A percentile compares a stretch with the other conserved stretches of the same genome.
These are phyloP conservation scores for Leptographium radiaticola DNA, from an alignment of 2,329 filamentous ascomycete genomes.

Conservation along the genomic window DNA sequence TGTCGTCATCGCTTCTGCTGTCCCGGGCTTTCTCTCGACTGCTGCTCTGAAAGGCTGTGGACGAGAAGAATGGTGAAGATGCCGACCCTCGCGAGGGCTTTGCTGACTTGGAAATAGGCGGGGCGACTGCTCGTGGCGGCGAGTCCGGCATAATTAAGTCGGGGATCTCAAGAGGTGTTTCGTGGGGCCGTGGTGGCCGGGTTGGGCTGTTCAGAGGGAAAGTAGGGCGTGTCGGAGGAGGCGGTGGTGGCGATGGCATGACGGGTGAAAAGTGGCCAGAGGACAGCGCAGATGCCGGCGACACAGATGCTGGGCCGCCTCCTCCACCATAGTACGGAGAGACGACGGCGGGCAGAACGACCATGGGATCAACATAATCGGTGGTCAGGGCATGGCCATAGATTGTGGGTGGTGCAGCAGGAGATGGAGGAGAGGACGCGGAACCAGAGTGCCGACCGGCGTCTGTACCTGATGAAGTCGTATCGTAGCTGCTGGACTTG, in stretches of 20 bases:
- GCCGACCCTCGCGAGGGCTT: neutral
- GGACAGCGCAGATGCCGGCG: neutral
- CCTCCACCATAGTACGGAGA: neutral
- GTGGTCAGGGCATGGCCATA: constrained; percentile 9
- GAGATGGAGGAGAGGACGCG: neutral
- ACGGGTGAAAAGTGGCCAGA: neutral
- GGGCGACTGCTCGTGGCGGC: constrained; percentile 1
- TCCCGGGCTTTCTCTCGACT: neutral
- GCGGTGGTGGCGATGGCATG: neutral
- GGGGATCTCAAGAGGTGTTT: constrained; percentile 23
- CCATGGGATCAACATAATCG: constrained; percentile 1
- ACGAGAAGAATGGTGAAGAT: neutral
- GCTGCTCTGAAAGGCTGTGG: neutral
- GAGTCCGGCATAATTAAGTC: constrained; percentile 18
- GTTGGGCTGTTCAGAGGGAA: constrained; percentile 18
- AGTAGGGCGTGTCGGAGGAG: neutral
- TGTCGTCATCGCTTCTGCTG: neutral
- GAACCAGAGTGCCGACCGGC: neutral
- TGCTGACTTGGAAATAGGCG: neutral
- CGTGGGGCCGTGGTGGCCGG: constrained; percentile 23
- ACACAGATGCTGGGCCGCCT: neutral
- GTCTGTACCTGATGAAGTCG: neutral
- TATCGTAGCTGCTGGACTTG: neutral
- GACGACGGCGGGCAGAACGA: constrained; percentile 1
- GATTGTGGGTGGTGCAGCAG: neutral